Base-by-base conservation (phyloP, 768 basidiomycete species). In the Amanita rubescens region DNA sequence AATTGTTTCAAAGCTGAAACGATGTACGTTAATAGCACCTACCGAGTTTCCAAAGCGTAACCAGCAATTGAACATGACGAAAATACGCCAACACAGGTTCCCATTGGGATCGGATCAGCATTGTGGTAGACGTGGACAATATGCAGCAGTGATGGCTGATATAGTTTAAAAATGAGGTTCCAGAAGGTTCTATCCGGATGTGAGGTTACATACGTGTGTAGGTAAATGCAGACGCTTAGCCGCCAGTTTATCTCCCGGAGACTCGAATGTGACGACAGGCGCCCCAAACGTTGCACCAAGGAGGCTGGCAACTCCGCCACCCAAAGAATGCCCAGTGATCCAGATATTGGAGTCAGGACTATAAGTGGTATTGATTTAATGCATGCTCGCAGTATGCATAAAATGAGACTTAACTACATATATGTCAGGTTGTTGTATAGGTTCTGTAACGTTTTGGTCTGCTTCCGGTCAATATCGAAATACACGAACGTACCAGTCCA, bases 61-160 rank as follows among this genome's bases (percentile, higher is more conserved):
- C 94, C 94, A 19, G 78, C 90, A 9, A 91, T 68, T 3, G 87
- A 83, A 64, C 94, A 98, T 1, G 84, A 80, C 0, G 88, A 93
- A 0, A 89, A 62, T 1, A 88, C 72, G 12, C 90, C 90, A 53
- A 80, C 93, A 68, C 91, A 93, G 7, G 82, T 85, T 33, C 89
- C 89, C 84, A 91, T 91, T 17, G 94, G 81, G 48, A 97, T 89
- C 5, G 94, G 94, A 68, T 98, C 94, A 24, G 94, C 94, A 19
- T 87, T 95, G 63, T 96, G 90, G 67, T 89, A 96, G 25, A 98
- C 75, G 66, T 97, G 94, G 0, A 89, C 94, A 56, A 96, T 76
- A 59, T 89, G 88, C 14, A 85, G 81, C 9, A 77, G 77, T 6
- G 83, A 85, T 32, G 87, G 87, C 84, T 87, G 55, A 14, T 30